These are phyloP conservation scores for Irpex sp. DNA, from an alignment of 1,284 basidiomycete species.

Conservation along the genomic window DNA sequence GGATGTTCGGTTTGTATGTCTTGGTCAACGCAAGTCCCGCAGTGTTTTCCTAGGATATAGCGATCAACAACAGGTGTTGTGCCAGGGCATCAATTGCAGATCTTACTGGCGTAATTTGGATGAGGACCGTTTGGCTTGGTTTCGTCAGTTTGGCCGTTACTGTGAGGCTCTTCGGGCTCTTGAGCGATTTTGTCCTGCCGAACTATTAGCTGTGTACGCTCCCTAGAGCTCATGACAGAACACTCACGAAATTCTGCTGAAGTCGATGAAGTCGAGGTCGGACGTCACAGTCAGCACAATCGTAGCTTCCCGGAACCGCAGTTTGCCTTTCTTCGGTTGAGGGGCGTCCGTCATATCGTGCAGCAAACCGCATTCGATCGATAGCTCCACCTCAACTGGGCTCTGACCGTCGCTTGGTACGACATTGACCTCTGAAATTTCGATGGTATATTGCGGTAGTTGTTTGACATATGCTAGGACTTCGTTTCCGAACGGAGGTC, in stretches of 20 bases:
- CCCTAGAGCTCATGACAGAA: not conserved
- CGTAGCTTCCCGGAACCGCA: conserved; percentile 53
- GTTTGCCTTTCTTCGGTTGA: conserved; percentile 44
- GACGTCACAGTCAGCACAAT: conserved; percentile 70
- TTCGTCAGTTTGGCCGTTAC: conserved; percentile 56
- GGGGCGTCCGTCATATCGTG: conserved; percentile 24
- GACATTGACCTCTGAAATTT: conserved; percentile 43
- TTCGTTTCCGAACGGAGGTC: conserved; percentile 68
- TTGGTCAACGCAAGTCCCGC: conserved; percentile 57
- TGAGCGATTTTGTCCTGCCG: conserved; percentile 61
- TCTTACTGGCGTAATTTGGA: conserved; percentile 64
- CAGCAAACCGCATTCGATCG: conserved; percentile 52
- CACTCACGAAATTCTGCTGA: conserved; percentile 67
- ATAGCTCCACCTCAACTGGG: conserved; percentile 59
- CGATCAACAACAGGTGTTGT: not conserved
- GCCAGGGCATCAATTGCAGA: no score
- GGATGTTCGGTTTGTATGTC: conserved; percentile 54
- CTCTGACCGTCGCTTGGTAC: conserved; percentile 38
- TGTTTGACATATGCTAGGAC: conserved; percentile 57
- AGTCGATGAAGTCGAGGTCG: conserved; percentile 69
- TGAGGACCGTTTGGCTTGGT: conserved; percentile 68
- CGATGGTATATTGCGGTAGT: conserved; percentile 59
- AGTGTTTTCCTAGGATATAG: conserved; percentile 52
- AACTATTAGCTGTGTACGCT: conserved; percentile 9
- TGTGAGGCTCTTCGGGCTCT: conserved; percentile 52